phyloP scores from a whole-genome alignment of 1,284 basidiomycete species.

The Rhodotorula sp. region DNA sequence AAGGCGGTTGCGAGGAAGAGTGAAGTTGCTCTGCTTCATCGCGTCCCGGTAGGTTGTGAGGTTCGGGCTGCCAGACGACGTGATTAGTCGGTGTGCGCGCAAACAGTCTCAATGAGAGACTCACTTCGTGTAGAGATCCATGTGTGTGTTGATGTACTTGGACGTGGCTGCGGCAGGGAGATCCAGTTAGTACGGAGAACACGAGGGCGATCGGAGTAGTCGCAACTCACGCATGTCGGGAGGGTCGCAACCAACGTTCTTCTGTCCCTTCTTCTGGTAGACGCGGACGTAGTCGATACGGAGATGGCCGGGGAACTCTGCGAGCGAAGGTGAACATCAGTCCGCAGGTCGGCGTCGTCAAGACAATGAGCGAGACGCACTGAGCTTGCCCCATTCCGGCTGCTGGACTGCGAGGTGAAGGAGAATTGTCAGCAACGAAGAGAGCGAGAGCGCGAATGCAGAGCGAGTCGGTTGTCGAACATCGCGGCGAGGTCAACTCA shows the following conservation, averaged over 20 bases:
- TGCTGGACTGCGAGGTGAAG: background rate
- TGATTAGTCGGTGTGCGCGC: background rate
- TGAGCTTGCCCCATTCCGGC: slow-evolving; percentile 11
- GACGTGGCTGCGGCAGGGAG: slow-evolving; percentile 7
- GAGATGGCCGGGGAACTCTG: slow-evolving; percentile 27
- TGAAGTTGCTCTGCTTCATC: slow-evolving; percentile 10
- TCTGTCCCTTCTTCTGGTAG: slow-evolving; percentile 27
- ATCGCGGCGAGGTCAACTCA: too few species aligned
- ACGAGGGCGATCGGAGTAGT: too few species aligned
- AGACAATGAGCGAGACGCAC: background rate
- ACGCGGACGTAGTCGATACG: slow-evolving; percentile 37
- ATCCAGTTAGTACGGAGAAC: background rate
- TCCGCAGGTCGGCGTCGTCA: fast-evolving
- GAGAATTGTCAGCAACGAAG: background rate
- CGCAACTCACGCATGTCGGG: slow-evolving; percentile 13
- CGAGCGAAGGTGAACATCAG: too few species aligned
- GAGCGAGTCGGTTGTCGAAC: background rate
- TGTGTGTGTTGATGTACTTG: slow-evolving; percentile 32
- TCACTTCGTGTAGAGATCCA: slow-evolving; percentile 31
- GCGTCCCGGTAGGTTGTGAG: slow-evolving; percentile 16
- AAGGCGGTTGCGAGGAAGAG: slow-evolving; percentile 21
- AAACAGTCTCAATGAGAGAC: background rate
- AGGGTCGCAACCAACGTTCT: slow-evolving; percentile 27
- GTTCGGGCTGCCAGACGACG: slow-evolving; percentile 16
- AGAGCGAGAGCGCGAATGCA: background rate